A percentile compares a stretch with the other conserved stretches of the same genome.
Evolutionary conservation across 306 rosid genomes (phyloP).

Genomic region (Citrullus amarus): DNA sequence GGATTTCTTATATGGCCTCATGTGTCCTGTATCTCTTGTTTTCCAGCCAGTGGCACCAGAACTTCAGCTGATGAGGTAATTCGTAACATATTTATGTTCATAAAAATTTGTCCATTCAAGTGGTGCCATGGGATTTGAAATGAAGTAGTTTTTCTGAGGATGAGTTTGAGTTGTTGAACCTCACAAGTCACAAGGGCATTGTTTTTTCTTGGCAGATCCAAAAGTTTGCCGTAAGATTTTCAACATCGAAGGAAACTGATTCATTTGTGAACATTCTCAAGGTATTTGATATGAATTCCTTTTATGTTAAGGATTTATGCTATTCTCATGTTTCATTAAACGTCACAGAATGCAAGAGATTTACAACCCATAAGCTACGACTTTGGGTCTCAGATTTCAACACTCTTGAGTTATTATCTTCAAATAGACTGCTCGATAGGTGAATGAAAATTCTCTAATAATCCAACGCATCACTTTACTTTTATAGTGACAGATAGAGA

Average conservation of each 20-base stretch:
- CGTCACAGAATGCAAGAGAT: slow-evolving; percentile 32
- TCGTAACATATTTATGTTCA: not conserved
- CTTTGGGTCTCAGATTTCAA: slow-evolving; percentile 48
- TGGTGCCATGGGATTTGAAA: not conserved
- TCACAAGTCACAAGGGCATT: too few relatives aligned
- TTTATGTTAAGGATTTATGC: not conserved
- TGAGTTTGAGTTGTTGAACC: not conserved
- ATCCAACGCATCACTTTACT: not conserved
- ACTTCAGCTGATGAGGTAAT: slow-evolving; percentile 43
- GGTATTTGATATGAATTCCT: slow-evolving; percentile 11
- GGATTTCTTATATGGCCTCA: slow-evolving; percentile 74
- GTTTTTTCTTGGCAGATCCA: slow-evolving; percentile 37
- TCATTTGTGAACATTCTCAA: slow-evolving; percentile 40
- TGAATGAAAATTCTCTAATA: slow-evolving; percentile 12
- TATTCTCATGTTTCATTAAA: slow-evolving; percentile 36
- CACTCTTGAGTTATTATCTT: slow-evolving; percentile 49
- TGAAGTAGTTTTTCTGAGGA: not conserved
- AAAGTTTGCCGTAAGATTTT: slow-evolving; percentile 64
- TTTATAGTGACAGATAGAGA: not conserved
- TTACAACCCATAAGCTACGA: slow-evolving; percentile 37
- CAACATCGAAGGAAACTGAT: slow-evolving; percentile 45
- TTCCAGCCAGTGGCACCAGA: slow-evolving; percentile 66
- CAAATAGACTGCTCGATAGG: slow-evolving; percentile 37
- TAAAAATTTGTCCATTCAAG: not conserved
- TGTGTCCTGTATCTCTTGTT: slow-evolving; percentile 57